Evolutionary conservation across 2,329 filamentous ascomycete genomes (phyloP).

Genomic region (Xylaria sp.): DNA sequence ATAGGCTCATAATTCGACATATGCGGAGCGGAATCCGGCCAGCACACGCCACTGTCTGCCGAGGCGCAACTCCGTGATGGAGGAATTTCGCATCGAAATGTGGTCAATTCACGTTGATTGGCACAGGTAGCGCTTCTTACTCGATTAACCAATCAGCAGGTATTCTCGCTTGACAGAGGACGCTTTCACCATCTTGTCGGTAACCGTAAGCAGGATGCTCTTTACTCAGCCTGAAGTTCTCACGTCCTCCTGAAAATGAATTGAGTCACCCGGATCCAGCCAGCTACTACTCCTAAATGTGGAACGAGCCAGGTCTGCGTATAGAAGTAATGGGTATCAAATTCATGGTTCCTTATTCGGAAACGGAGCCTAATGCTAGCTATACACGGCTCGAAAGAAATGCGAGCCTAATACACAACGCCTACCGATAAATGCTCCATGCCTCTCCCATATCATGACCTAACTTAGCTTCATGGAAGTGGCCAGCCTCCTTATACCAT

Average conservation of each 20-base stretch:
- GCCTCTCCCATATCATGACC: not conserved
- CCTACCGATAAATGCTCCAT: slow-evolving; percentile 14
- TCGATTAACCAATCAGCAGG: not conserved
- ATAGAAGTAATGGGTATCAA: slow-evolving; percentile 29
- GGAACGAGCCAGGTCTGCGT: not conserved
- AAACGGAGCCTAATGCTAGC: not conserved
- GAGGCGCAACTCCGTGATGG: slow-evolving; percentile 17
- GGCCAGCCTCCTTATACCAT: slow-evolving; percentile 31
- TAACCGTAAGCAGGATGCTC: not conserved
- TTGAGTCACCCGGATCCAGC: no score
- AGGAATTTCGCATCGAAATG: not conserved
- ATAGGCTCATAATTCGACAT: not conserved
- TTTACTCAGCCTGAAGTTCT: not conserved
- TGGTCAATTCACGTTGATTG: no score
- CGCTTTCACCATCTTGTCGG: not conserved
- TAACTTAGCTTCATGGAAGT: not conserved
- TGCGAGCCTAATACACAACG: slow-evolving; percentile 12
- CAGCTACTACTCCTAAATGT: not conserved
- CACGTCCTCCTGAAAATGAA: not conserved
- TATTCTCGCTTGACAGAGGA: not conserved
- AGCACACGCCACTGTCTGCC: not conserved
- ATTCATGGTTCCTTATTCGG: slow-evolving; percentile 7
- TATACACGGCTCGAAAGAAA: not conserved
- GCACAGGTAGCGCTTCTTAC: not conserved
- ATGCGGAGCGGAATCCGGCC: not conserved